Base-by-base conservation (phyloP, 495 filamentous ascomycete species). In the Penicillium cataractarum region DNA sequence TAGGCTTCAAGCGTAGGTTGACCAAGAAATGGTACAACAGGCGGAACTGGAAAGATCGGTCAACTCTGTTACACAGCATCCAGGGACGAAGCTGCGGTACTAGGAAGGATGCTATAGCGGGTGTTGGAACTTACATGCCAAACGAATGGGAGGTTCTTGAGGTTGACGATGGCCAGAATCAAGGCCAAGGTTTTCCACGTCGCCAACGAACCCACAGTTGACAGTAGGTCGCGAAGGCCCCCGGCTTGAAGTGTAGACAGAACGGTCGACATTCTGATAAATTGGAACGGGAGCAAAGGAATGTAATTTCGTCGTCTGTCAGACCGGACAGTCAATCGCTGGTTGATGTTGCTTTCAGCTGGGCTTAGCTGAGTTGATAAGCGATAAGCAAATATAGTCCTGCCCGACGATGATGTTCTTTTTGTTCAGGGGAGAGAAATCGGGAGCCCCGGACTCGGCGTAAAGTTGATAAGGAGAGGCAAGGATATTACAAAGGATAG, bases 141-240 rank as follows among this genome's bases (percentile, higher is more conserved):
- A 31, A 79, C 72, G 9, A 85, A 76, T 3, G 87, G 87, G 32
- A 89, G 71, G 53, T 75, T 84, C 72, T 90, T 90, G 54, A 88
- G 56, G 63, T 90, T 90, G 44, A 82, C 59, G 0, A 89, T 53
- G 0, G 83, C 83, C 39, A 89, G 74, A 12, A 86, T 12, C 39
- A 89, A 64, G 4, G 81, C 79, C 0, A 89, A 65, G 0, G 79
- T 74, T 56, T 76, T 79, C 87, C 87, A 90, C 15, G 78, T 77
- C 8, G 71, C 61, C 27, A 78, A 60, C 32, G 74, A 65, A 12
- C 67, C 66, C 33, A 72, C 44, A 17, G 48, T 46, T 29, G 71
- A 66, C 22, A 71, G 32, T 8, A 72, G 35, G 27, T 72, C 66
- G 63, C 65, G 67, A 58, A 74, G 59, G 31, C 32, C 65, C n/a